Evolutionary conservation across 345 rosid species (phyloP).

Genomic region (Moricandia moricandioides): DNA sequence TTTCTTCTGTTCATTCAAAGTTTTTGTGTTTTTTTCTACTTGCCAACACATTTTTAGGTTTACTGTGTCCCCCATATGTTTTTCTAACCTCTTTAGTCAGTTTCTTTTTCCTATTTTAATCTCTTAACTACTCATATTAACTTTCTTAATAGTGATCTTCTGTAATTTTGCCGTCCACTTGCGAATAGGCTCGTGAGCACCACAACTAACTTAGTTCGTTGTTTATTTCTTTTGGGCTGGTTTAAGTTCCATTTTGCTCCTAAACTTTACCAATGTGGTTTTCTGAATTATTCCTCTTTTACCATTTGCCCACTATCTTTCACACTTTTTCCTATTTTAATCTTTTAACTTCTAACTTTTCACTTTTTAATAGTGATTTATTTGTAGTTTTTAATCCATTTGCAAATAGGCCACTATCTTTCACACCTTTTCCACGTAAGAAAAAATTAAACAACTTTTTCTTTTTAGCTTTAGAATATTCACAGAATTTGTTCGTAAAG

Average conservation of each 20-base stretch:
- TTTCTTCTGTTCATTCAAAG: not conserved
- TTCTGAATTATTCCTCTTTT: slow-evolving; percentile 25
- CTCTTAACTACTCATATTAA: not conserved
- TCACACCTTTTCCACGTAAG: not conserved
- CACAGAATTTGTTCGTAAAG: not conserved
- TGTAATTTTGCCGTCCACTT: slow-evolving; percentile 27
- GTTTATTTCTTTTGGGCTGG: not conserved
- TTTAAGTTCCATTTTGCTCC: not conserved
- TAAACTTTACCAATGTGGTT: not conserved
- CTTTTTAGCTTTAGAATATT: not conserved
- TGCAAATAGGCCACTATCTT: not conserved
- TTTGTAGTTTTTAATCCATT: not conserved
- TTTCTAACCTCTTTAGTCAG: not conserved
- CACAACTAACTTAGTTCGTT: slow-evolving; percentile 14
- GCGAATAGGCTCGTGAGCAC: slow-evolving; percentile 25
- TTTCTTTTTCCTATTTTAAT: not conserved
- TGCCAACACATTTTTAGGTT: slow-evolving; percentile 4
- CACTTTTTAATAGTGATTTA: not conserved
- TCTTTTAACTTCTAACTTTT: not conserved
- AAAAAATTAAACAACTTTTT: not conserved
- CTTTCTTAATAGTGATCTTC: slow-evolving; percentile 18
- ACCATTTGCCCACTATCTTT: slow-evolving; percentile 20
- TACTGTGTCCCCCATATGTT: not conserved
- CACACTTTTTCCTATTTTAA: not conserved
- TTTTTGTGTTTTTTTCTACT: not conserved